Base-by-base conservation (phyloP, 192 early-diverging fungal genomes). In the Backusella circina region DNA sequence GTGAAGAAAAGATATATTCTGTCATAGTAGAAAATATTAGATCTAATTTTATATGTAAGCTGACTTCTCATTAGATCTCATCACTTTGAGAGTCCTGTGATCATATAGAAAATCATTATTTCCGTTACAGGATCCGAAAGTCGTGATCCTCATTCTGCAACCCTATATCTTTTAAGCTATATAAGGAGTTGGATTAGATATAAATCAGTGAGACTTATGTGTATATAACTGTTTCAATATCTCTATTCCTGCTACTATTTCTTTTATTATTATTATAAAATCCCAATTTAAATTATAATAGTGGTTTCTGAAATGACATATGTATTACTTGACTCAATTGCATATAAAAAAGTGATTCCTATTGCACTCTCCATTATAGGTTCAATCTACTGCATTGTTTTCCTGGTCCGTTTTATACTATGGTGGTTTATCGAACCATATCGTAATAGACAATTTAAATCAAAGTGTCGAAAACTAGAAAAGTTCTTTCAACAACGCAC, bases 91-190 rank as follows among this genome's bases (percentile, higher is more conserved):
- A 10, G 51, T 54, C 51, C 5, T 54, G 21, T 54, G 51, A 54
- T 23, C 51, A 23, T 26, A 9, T 54, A 26, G 51, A 21, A 54
- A 54, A 7, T 6, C 16, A 51, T 51, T 7, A 51, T 7, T 26
- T 57, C 51, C 51, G 51, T 57, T 57, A 57, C 51, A 57, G 51
- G 8, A 57, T 57, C 51, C 51, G 51, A 57, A 57, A 57, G n/a
- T 23, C 51, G 26, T 26, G 7, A 26, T 18, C 23, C 7, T 50
- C n/a, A 21, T 7, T 21, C 51, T 26, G 2, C 51, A 57, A 57
- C 51, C 6, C 7, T 23, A 57, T 57, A 0, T 21, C 23, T 26
- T 57, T 23, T 57, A 57, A 26, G 51, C 23, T 57, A 21, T 3
- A 50, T 21, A 21, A 41, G 47, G 16, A 9, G 21, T 57, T 57